phyloP scores from a whole-genome alignment of 306 rosid species.

The Trifolium repens region DNA sequence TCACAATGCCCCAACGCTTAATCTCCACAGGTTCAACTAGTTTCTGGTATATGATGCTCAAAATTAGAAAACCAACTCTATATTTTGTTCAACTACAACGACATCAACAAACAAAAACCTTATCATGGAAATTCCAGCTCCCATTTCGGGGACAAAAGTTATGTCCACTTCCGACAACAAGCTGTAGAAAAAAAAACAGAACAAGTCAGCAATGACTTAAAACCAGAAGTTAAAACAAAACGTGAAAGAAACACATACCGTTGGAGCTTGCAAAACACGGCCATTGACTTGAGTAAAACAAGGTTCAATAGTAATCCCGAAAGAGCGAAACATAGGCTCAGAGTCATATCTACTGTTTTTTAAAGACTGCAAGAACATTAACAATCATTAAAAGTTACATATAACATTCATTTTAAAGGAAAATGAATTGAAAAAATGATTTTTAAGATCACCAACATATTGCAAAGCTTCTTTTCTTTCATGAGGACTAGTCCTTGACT shows the following conservation, averaged over 20 bases:
- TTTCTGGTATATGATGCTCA: conserved; percentile 30
- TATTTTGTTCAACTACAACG: background rate
- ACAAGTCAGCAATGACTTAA: background rate
- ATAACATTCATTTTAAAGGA: background rate
- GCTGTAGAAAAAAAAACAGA: conserved; percentile 36
- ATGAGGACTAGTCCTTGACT: conserved; percentile 51
- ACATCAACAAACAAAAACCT: conserved; percentile 34
- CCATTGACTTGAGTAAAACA: conserved; percentile 43
- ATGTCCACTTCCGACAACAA: conserved; percentile 39
- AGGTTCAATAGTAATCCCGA: conserved; percentile 43
- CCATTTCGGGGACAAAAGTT: conserved; percentile 43
- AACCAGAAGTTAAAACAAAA: background rate
- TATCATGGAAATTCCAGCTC: conserved; percentile 54
- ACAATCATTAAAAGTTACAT: conserved; percentile 13
- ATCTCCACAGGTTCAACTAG: conserved; percentile 45
- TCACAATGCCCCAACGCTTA: conserved; percentile 53
- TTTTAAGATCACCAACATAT: conserved; percentile 19
- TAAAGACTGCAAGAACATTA: conserved; percentile 46
- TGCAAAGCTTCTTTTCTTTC: conserved; percentile 44
- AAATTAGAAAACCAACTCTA: conserved; percentile 11
- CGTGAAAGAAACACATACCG: conserved; percentile 30
- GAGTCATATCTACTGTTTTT: conserved; percentile 41
- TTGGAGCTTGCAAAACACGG: conserved; percentile 50
- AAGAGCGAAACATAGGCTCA: conserved; percentile 53
- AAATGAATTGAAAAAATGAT: background rate